Conservation (phyloP, 129 eudicot species). For the Smallanthus sonchifolius region DNA sequence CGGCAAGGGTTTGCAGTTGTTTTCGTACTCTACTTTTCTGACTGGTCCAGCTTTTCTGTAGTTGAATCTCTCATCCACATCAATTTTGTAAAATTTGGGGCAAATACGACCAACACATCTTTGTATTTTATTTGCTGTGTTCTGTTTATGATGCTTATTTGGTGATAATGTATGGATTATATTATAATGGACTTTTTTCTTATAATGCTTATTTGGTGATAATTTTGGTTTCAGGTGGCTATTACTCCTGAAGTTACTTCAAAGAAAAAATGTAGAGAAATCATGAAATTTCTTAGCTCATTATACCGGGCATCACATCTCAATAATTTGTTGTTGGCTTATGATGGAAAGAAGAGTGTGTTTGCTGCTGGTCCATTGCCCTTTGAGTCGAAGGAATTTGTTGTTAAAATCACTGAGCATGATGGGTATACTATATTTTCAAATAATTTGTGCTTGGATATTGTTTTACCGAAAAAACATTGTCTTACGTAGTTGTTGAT, state of each 20-base stretch:
- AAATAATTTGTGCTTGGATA: not conserved
- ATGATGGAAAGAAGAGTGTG: constrained; percentile 73
- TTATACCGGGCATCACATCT: constrained; percentile 38
- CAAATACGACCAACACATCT: not conserved
- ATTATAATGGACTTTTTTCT: not conserved
- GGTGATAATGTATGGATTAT: not conserved
- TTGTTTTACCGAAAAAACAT: not conserved
- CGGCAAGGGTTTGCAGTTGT: not conserved
- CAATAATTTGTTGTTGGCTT: constrained; percentile 49
- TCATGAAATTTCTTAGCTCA: constrained; percentile 35
- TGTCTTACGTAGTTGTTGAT: not conserved
- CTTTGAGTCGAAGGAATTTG: constrained; percentile 61
- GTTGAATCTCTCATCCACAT: not conserved
- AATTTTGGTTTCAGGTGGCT: constrained; percentile 46
- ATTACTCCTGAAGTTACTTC: constrained; percentile 70
- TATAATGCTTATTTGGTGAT: not conserved
- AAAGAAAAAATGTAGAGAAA: constrained; percentile 47
- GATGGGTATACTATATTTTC: constrained; percentile 21
- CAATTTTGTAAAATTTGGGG: not conserved
- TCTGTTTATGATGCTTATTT: not conserved
- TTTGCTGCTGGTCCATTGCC: constrained; percentile 71
- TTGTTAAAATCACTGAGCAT: constrained; percentile 30
- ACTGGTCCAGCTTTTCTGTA: not conserved
- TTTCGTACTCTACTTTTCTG: not conserved
- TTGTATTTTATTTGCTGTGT: not conserved